A percentile compares a stretch with the other conserved stretches of the same genome.
Evolutionary conservation across 345 rosid genomes (phyloP).

Genomic region (Gossypium raimondii): DNA sequence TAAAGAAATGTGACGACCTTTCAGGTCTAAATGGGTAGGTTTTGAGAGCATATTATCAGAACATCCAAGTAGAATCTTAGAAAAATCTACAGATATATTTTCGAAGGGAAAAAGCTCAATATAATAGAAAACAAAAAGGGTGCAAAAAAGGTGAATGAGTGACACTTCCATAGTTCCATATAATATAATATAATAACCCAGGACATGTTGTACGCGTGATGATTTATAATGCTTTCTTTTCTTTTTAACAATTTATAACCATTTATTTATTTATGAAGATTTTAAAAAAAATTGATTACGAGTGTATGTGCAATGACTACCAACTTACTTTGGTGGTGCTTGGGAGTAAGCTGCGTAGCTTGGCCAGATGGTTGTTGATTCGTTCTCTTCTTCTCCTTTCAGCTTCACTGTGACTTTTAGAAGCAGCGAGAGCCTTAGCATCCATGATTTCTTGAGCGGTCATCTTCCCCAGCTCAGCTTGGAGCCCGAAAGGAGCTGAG

Average conservation of each 20-base stretch:
- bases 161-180: constrained; percentile 3
- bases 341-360: constrained; percentile 88
- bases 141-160: constrained; percentile 11
- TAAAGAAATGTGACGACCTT: constrained; percentile 28
- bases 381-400: constrained; percentile 94
- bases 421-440: constrained; percentile 98
- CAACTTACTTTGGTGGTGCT: constrained; percentile 94
- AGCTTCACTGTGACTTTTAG: constrained; percentile 96
- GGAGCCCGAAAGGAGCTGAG: constrained; percentile 68
- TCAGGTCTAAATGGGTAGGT: constrained; percentile 22
- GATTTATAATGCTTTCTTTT: constrained; percentile 12
- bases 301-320: background rate
- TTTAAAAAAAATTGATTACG: background rate
- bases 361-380: constrained; percentile 93
- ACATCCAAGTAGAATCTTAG: constrained; percentile 31
- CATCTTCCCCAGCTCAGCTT: constrained; percentile 81
- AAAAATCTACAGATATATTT: constrained; percentile 22
- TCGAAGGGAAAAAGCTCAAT: constrained; percentile 11
- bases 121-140: constrained; percentile 22
- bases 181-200: constrained; percentile 4
- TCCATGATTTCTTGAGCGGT: constrained; percentile 98
- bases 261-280: background rate
- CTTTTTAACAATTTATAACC: background rate
- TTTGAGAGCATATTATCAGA: constrained; percentile 19
- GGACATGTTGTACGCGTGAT: constrained; percentile 25